These are phyloP conservation scores for Ophiostoma tasmaniense DNA, from an alignment of 2,329 filamentous ascomycete species.

Conservation along the genomic window DNA sequence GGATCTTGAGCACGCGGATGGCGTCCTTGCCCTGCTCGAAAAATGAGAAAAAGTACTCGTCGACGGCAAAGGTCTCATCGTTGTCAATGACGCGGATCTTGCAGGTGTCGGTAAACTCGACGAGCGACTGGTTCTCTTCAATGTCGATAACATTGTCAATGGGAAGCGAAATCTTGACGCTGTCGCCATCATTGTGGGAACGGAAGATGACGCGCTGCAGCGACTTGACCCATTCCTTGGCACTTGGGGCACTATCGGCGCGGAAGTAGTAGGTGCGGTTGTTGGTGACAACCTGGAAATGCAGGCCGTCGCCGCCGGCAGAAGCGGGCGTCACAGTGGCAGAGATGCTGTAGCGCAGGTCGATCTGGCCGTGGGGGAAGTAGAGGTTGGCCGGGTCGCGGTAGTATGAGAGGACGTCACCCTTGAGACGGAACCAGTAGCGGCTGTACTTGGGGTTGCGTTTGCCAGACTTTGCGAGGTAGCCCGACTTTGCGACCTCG, in stretches of 20 bases:
- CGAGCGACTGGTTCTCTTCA: conserved; percentile 72
- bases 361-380: conserved; percentile 85
- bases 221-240: conserved; percentile 93
- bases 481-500: conserved; percentile 73
- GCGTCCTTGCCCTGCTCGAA: conserved; percentile 81
- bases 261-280: conserved; percentile 78
- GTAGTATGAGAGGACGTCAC: conserved; percentile 87
- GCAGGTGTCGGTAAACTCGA: conserved; percentile 87
- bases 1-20: conserved; percentile 63
- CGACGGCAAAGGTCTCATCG: conserved; percentile 87
- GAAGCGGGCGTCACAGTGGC: conserved; percentile 58
- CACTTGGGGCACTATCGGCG: conserved; percentile 78
- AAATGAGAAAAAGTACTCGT: conserved; percentile 98
- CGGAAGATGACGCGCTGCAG: conserved; percentile 92
- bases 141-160: conserved; percentile 85
- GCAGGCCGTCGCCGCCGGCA: conserved; percentile 54
- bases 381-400: conserved; percentile 76
- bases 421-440: conserved; percentile 90
- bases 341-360: conserved; percentile 83
- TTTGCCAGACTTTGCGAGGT: conserved; percentile 78
- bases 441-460: conserved; percentile 80
- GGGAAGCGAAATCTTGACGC: conserved; percentile 89
- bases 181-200: conserved; percentile 92
- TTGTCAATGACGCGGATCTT: conserved; percentile 90
- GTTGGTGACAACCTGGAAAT: conserved; percentile 75